Base-by-base conservation (phyloP, 1,284 basidiomycete species). In the Sporisorium iseilematis-ciliati region DNA sequence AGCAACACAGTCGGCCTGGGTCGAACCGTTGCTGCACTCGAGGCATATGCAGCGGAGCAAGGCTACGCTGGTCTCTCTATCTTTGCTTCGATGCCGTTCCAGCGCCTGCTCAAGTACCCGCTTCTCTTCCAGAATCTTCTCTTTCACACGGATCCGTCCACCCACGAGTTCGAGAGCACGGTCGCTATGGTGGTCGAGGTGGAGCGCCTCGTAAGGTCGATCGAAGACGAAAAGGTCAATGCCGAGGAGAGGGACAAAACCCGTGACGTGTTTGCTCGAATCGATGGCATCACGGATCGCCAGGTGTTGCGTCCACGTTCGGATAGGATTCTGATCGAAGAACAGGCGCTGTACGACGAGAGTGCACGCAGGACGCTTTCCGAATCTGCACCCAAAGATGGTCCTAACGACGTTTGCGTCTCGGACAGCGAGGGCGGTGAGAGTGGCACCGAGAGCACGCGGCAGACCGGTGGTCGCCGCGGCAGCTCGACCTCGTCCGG, bases 191-290 rank as follows among this genome's bases (percentile, higher is more conserved):
- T 97, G 0, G 93, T 95, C 25, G 95, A 97, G 84, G 93, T 99
- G 16, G 95, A 99, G 87, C 90, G 90, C 14, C 95, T 98, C 77
- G 95, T 99, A 45, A 90, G 95, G 52, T 93, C 92, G 62, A 97
- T 99, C 66, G 96, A 99, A 86, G 95, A 97, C 82, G 94, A 98
- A 87, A 98, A 98, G 89, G 92, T 94, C 56, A 92, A 92, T 83
- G 93, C 93, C 85, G 96, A 98, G 85, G 95, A 97, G 84, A 89
- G 96, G 35, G 94, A 97, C 86, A 92, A 91, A 88, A 95, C 94
- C 4, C 89, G 95, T 16, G 96, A 99, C 86, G 92, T 93, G 0
- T 93, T 97, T 82, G 96, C 95, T 1, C 91, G 96, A 14, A 97
- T 99, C 50, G 96, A 98, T 66, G 95, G 95, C 0, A 87, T 99